Percentiles rank a stretch among this genome's conserved stretches.
phyloP scores from a whole-genome alignment of 176 grass and related monocot genomes.

The Raddia guianensis region DNA sequence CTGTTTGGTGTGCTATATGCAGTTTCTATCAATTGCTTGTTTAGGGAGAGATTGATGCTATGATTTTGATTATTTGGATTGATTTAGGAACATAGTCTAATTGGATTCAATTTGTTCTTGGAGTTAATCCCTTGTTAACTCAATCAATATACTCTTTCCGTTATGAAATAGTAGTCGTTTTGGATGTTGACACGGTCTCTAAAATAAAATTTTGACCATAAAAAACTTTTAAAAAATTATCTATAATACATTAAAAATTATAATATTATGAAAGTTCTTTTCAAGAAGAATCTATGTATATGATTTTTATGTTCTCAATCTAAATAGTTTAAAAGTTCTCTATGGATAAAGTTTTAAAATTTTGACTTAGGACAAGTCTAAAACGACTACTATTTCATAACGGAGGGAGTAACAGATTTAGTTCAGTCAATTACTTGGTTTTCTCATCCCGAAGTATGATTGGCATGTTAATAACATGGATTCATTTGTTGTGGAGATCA shows the following conservation, averaged over 20 bases:
- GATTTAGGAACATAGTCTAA: constrained; percentile 11
- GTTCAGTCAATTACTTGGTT: background rate
- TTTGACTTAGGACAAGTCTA: too few relatives aligned
- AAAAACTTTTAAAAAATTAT: too few relatives aligned
- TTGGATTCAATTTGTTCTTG: background rate
- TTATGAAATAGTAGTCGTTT: too few relatives aligned
- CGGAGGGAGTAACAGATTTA: background rate
- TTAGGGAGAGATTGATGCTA: constrained; percentile 13
- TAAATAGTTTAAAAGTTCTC: too few relatives aligned
- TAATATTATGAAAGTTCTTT: too few relatives aligned
- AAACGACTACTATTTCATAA: too few relatives aligned
- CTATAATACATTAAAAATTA: too few relatives aligned
- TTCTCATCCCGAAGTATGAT: background rate
- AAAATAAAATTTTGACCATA: too few relatives aligned
- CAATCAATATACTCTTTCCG: background rate
- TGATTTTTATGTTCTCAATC: too few relatives aligned
- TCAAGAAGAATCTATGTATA: too few relatives aligned
- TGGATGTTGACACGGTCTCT: too few relatives aligned
- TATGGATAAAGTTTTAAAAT: too few relatives aligned
- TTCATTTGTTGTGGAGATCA: background rate
- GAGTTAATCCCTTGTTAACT: background rate
- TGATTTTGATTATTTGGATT: background rate
- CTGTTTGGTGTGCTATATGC: background rate
- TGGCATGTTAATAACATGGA: background rate
- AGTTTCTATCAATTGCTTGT: background rate